Evolutionary conservation across 805 yeast genomes (phyloP).

Genomic region (Candida verbasci): DNA sequence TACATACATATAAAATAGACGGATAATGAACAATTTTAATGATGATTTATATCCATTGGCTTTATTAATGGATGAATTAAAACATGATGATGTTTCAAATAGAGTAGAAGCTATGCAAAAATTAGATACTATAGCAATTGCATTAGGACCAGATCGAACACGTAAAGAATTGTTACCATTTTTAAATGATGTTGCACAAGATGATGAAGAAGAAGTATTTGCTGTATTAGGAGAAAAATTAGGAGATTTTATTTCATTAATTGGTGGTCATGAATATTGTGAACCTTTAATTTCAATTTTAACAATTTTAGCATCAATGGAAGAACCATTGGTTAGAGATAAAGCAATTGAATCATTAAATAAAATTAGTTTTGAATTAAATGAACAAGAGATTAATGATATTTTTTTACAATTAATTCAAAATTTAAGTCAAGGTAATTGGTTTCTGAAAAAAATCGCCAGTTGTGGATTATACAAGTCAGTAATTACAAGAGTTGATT

Average conservation of each 20-base stretch:
- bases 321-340: conserved; percentile 94
- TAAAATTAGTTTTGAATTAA: conserved; percentile 58
- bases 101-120: conserved; percentile 94
- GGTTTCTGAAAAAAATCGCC: conserved; percentile 93
- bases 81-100: conserved; percentile 92
- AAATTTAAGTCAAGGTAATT: conserved; percentile 77
- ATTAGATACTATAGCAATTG: conserved; percentile 89
- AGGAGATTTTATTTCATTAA: conserved; percentile 79
- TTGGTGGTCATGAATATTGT: conserved; percentile 71
- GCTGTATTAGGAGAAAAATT: conserved; percentile 89
- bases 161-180: conserved; percentile 87
- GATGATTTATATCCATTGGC: conserved; percentile 91
- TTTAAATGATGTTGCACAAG: conserved; percentile 83
- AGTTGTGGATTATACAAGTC: conserved; percentile 83
- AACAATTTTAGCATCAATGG: conserved; percentile 83
- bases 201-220: conserved; percentile 97
- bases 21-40: conserved; percentile 29
- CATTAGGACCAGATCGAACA: conserved; percentile 91
- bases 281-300: conserved; percentile 56
- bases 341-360: conserved; percentile 87
- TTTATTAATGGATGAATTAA: conserved; percentile 91
- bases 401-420: conserved; percentile 74
- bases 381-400: conserved; percentile 57
- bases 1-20: not conserved
- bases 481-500: conserved; percentile 56